Conservation (phyloP, 2,329 filamentous ascomycete genomes). For the Cordyceps pruinosa region DNA sequence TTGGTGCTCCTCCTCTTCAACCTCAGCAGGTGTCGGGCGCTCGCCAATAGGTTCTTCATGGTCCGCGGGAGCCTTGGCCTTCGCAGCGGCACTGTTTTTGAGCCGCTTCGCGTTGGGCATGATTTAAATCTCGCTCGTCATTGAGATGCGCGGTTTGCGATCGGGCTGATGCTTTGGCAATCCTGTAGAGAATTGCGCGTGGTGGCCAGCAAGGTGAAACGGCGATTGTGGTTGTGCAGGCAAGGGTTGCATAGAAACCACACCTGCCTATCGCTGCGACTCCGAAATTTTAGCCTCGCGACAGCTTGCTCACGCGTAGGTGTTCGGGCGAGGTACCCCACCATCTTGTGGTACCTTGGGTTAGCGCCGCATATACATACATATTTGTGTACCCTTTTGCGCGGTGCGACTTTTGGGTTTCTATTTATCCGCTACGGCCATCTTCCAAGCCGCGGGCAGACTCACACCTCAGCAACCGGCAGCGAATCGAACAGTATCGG, state of each 20-base stretch:
- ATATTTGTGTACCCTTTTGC: not conserved
- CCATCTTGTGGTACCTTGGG: not conserved
- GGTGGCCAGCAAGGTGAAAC: not conserved
- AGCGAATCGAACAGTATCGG: not conserved
- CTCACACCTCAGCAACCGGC: not conserved
- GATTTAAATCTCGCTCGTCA: slow-evolving; percentile 14
- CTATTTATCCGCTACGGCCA: not conserved
- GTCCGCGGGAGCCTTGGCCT: slow-evolving; percentile 26
- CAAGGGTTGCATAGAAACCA: slow-evolving; percentile 12
- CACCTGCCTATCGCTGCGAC: slow-evolving; percentile 12
- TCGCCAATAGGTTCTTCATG: slow-evolving; percentile 32
- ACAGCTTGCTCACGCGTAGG: slow-evolving; percentile 8
- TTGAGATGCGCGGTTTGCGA: slow-evolving; percentile 2
- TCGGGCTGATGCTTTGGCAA: not conserved
- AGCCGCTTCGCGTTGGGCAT: slow-evolving; percentile 57
- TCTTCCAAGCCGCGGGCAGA: not conserved
- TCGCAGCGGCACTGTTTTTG: slow-evolving; percentile 44
- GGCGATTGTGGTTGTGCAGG: not conserved
- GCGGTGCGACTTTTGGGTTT: not conserved
- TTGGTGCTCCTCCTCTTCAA: slow-evolving; percentile 63
- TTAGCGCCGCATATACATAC: not conserved
- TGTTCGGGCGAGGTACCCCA: not conserved
- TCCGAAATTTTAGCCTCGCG: slow-evolving; percentile 31
- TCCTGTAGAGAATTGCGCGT: slow-evolving; percentile 1
- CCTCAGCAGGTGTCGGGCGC: slow-evolving; percentile 52